Base-by-base conservation (phyloP, 495 filamentous ascomycete genomes). In the Lophium mytilinum region DNA sequence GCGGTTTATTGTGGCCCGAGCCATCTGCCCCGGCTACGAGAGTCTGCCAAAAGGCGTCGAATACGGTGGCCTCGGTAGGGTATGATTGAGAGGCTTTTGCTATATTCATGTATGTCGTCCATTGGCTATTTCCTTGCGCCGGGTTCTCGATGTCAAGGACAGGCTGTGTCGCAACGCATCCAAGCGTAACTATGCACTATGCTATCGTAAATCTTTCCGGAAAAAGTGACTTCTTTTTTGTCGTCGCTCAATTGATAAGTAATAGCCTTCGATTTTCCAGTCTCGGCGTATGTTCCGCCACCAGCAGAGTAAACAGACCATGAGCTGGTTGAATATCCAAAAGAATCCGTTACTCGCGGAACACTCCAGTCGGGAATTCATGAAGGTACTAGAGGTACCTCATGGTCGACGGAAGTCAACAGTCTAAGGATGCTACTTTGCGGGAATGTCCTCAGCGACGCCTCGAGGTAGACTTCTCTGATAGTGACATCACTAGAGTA, bases 31-130 rank as follows among this genome's bases (percentile, higher is more conserved):
- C 19, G 34, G 50, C 50, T 15, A 53, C 50, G 35, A 53, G 50
- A 53, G 50, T 53, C 34, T 41, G 10, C 50, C 50, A 53, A 24
- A 53, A 53, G 15, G 50, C 50, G 19, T 53, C 50, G 35, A 21
- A 53, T 9, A 53, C 15, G 9, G 50, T 19, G 12, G 9, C 8
- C 5, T 37, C 50, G 19, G 34, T 40, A 14, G 50, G 50, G 24
- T 53, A 53, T 21, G 10, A 10, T 14, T 53, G 10, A n/a, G 14
- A 24, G 8, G 11, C 9, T 9, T 24, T 9, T n/a, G 50, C 50
- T 14, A 53, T 40, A 37, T 41, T 17, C 9, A 42, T 7, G 9
- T 30, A 30, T 30, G 24, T 30, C 24, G 24, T 30, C 24, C 24
- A 30, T 30, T 30, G 24, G 24, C 24, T 30, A 30, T 30, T 30